Conservation (phyloP, 192 early-diverging fungal species). For the Gorgonomyces haynaldii region DNA sequence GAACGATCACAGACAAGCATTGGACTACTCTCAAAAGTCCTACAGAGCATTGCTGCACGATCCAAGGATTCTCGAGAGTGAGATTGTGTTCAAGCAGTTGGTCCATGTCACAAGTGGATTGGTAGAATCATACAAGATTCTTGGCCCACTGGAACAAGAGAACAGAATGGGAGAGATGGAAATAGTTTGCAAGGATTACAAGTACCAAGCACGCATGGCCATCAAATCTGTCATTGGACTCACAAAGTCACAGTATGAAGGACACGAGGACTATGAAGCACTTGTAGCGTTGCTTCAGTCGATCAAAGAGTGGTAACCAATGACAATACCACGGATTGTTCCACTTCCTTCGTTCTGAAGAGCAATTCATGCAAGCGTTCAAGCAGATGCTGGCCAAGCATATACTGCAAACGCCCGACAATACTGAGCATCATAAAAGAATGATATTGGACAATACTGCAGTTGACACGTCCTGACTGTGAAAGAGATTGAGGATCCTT, state of each 20-base stretch:
- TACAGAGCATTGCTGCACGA: constrained; percentile 71
- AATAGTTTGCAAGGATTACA: constrained; percentile 80
- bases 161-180: constrained; percentile 14
- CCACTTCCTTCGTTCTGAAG: too few species aligned
- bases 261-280: background rate
- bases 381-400: too few species aligned
- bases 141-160: constrained; percentile 40
- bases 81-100: constrained; percentile 56
- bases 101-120: constrained; percentile 61
- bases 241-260: constrained; percentile 41
- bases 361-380: too few species aligned
- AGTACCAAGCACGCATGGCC: constrained; percentile 69
- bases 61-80: constrained; percentile 61
- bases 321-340: too few species aligned
- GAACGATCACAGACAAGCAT: constrained; percentile 44
- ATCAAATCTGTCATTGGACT: constrained; percentile 75
- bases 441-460: too few species aligned
- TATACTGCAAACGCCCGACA: too few species aligned
- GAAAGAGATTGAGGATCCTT: too few species aligned
- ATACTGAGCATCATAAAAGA: too few species aligned
- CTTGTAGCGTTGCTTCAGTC: too few species aligned
- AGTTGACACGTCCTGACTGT: too few species aligned
- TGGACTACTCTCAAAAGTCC: constrained; percentile 74
- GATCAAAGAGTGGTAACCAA: too few species aligned
- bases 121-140: constrained; percentile 64